phyloP scores from a whole-genome alignment of 2,329 filamentous ascomycete genomes.

The Pseudogymnoascus sp. region DNA sequence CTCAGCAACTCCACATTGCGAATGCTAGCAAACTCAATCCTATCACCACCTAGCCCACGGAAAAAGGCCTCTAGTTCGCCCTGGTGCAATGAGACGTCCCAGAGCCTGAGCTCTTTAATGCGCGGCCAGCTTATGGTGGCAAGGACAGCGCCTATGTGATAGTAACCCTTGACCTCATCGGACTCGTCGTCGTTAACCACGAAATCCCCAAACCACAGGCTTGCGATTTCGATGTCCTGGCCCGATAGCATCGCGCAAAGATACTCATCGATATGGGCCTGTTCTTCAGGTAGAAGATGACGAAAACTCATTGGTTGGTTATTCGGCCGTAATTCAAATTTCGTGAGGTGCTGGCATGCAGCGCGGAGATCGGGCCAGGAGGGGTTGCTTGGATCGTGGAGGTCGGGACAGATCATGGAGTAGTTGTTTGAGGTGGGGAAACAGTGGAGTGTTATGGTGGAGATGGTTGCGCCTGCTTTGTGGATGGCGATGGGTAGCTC shows the following conservation, averaged over 20 bases:
- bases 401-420: neutral
- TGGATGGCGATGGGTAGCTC: constrained; percentile 7
- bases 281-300: neutral
- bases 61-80: neutral
- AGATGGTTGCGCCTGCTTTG: neutral
- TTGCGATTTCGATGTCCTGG: neutral
- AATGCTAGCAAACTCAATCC: neutral
- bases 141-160: neutral
- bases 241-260: neutral
- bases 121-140: neutral
- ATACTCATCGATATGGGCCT: neutral
- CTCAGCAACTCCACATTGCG: neutral
- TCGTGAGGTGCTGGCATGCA: neutral
- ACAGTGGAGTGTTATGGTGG: neutral
- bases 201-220: neutral
- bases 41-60: neutral
- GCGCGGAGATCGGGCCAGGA: neutral
- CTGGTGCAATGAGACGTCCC: neutral
- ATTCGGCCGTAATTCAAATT: neutral
- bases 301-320: neutral
- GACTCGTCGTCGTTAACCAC: neutral
- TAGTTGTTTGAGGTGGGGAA: neutral
- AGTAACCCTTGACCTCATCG: neutral
- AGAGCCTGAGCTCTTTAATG: neutral
- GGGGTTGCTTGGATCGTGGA: neutral